phyloP scores from a whole-genome alignment of 2,329 filamentous ascomycete species.

The Talaromyces sp. region DNA sequence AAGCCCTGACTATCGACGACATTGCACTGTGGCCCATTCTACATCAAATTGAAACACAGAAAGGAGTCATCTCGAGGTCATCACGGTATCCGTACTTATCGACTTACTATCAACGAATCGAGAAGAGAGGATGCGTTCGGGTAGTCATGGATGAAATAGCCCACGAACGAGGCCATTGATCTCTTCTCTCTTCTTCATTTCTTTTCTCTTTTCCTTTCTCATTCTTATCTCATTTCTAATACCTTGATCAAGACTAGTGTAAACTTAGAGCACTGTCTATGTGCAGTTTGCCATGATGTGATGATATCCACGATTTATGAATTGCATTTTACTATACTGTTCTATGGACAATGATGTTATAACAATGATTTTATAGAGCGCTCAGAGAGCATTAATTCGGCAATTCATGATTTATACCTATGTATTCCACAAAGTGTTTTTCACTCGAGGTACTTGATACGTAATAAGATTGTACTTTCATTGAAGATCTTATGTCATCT shows the following conservation, averaged over 20 bases:
- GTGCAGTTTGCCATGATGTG: conserved; percentile 2
- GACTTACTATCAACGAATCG: conserved; percentile 41
- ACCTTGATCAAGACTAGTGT: background rate
- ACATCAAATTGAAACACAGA: conserved; percentile 36
- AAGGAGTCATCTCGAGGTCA: conserved; percentile 24
- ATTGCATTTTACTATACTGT: background rate
- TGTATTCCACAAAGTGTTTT: too few species aligned
- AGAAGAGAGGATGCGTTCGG: conserved; percentile 40
- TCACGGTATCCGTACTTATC: conserved; percentile 33
- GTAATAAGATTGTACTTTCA: background rate
- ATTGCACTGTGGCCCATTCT: conserved; percentile 47
- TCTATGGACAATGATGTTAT: background rate
- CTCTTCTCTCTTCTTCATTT: background rate
- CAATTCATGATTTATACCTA: background rate
- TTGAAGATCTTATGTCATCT: conserved; percentile 17
- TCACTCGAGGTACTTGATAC: background rate
- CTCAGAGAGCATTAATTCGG: background rate
- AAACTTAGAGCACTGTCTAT: background rate
- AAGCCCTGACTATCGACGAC: conserved; percentile 42
- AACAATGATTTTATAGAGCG: background rate
- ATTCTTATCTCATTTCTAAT: background rate
- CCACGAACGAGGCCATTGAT: background rate
- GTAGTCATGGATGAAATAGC: conserved; percentile 18
- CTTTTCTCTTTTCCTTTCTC: background rate
- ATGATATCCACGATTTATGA: conserved; percentile 7